A percentile compares a stretch with the other conserved stretches of the same genome.
Evolutionary conservation across 1,284 basidiomycete genomes (phyloP).

Genomic region (Sphaerobolus stellatus): DNA sequence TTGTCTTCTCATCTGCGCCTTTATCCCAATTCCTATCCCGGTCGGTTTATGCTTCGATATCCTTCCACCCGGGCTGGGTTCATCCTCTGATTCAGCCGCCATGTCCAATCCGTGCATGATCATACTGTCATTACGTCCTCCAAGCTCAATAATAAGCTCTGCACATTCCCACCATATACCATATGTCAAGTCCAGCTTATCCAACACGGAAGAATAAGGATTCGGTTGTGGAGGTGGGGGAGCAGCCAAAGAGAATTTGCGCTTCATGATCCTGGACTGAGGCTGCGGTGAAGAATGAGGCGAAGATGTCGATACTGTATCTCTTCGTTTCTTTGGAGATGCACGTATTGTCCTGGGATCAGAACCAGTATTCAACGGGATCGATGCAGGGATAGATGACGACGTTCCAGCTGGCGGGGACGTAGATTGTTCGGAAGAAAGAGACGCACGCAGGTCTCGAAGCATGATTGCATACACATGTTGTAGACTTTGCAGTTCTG

Average conservation of each 20-base stretch:
- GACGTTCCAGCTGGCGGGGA: slow-evolving; percentile 5
- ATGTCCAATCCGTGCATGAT: slow-evolving; percentile 7
- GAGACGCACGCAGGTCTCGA: slow-evolving; percentile 12
- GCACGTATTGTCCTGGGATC: too few species aligned
- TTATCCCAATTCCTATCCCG: not conserved
- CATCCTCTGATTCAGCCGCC: slow-evolving; percentile 7
- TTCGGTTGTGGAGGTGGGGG: slow-evolving; percentile 6
- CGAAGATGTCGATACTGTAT: slow-evolving; percentile 14
- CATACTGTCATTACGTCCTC: slow-evolving; percentile 18
- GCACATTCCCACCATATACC: slow-evolving; percentile 49
- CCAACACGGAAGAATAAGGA: slow-evolving; percentile 18
- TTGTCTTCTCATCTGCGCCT: too few species aligned
- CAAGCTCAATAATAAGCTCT: slow-evolving; percentile 46
- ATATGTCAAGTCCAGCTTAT: slow-evolving; percentile 37
- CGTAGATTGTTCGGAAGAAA: slow-evolving; percentile 11
- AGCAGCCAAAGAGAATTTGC: slow-evolving; percentile 13
- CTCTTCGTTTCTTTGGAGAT: slow-evolving; percentile 12
- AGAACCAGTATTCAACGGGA: slow-evolving; percentile 2
- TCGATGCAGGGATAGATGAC: slow-evolving; percentile 8
- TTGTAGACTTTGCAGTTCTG: slow-evolving; percentile 37
- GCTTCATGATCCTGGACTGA: slow-evolving; percentile 10
- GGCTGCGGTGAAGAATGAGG: slow-evolving; percentile 8
- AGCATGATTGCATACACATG: slow-evolving; percentile 24
- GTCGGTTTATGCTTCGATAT: not conserved
- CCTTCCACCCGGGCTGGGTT: not conserved